Conservation (phyloP, 2,329 filamentous ascomycete species). For the Microthyrium microscopicum region DNA sequence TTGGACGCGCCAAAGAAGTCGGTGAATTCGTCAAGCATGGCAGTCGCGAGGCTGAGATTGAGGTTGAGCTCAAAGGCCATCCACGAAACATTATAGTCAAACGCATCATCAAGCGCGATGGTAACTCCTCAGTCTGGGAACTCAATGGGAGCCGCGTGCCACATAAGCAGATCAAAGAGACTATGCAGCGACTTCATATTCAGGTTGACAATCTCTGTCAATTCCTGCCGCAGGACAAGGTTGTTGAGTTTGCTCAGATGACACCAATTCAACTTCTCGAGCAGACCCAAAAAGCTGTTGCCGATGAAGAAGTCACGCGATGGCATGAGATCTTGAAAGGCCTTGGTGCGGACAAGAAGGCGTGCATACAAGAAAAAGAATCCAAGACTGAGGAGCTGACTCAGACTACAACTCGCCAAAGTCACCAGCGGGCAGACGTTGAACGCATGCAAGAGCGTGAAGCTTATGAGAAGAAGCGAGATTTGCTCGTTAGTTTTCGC, state of each 20-base stretch:
- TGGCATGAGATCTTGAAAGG: constrained; percentile 63
- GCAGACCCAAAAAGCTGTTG: constrained; percentile 79
- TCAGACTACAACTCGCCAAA: constrained; percentile 56
- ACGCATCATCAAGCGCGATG: constrained; percentile 63
- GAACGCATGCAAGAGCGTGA: constrained; percentile 65
- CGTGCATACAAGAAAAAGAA: constrained; percentile 39
- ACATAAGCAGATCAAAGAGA: constrained; percentile 46
- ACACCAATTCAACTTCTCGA: constrained; percentile 65
- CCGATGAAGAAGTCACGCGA: constrained; percentile 59
- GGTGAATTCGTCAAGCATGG: constrained; percentile 92
- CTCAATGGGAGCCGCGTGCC: constrained; percentile 48
- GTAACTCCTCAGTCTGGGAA: constrained; percentile 65
- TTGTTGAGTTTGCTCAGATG: constrained; percentile 80
- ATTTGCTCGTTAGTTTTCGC: constrained; percentile 46
- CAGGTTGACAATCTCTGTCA: constrained; percentile 97
- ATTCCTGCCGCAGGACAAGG: constrained; percentile 89
- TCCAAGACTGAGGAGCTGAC: constrained; percentile 45
- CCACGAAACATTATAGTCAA: constrained; percentile 54
- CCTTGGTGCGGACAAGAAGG: constrained; percentile 53
- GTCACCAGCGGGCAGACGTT: constrained; percentile 61
- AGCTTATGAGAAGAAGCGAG: constrained; percentile 46
- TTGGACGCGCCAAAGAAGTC: constrained; percentile 71
- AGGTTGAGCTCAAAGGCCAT: constrained; percentile 62
- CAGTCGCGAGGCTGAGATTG: constrained; percentile 58
- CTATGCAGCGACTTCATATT: constrained; percentile 62